Evolutionary conservation across 768 basidiomycete species (phyloP).

Genomic region (Amanita brunnescens): DNA sequence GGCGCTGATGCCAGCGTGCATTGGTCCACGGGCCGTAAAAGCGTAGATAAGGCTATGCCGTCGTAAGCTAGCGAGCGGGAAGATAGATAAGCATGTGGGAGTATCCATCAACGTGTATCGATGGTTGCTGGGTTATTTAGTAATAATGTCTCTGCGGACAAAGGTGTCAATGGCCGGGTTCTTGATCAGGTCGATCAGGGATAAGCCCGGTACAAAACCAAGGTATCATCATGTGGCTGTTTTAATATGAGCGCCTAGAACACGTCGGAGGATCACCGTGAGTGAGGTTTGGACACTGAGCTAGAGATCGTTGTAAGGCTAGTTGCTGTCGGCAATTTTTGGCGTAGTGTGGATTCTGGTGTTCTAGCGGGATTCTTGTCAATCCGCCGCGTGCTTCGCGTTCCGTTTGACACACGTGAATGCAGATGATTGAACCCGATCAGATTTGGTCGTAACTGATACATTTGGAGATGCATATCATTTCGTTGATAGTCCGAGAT

Average conservation of each 20-base stretch:
- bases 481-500: no score
- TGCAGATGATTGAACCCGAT: neutral
- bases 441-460: neutral
- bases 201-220: no score
- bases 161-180: neutral
- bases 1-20: neutral
- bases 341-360: neutral
- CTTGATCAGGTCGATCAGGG: no score
- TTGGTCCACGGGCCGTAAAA: neutral
- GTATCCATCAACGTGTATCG: neutral
- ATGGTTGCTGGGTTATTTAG: neutral
- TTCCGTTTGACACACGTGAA: neutral
- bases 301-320: neutral
- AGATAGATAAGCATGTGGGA: neutral
- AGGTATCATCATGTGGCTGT: neutral
- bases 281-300: neutral
- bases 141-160: neutral
- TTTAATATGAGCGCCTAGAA: neutral
- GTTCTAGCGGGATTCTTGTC: conserved; percentile 5
- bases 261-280: neutral
- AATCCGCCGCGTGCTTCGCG: neutral
- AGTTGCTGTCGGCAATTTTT: neutral
- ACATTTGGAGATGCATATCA: no score
- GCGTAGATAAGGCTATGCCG: neutral
- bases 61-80: neutral